A percentile compares a stretch with the other conserved stretches of the same genome.
phyloP scores from a whole-genome alignment of 2,329 filamentous ascomycete genomes.

The Didymellaceae sp. region DNA sequence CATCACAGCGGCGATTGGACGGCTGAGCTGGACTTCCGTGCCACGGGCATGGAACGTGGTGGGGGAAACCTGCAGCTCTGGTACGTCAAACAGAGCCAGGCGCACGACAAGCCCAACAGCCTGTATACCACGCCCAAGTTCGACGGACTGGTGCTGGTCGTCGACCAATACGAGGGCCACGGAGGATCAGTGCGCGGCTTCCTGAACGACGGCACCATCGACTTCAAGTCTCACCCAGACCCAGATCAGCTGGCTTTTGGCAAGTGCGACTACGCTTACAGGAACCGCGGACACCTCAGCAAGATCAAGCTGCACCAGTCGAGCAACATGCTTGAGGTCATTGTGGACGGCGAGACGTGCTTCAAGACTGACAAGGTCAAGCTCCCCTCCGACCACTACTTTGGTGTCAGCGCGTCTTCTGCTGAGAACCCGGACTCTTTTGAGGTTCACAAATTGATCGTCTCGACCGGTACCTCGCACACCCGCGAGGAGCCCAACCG shows the following conservation, averaged over 20 bases:
- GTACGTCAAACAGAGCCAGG: constrained; percentile 75
- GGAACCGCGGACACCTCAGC: constrained; percentile 86
- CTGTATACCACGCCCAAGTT: constrained; percentile 86
- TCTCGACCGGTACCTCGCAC: constrained; percentile 61
- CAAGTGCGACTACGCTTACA: constrained; percentile 88
- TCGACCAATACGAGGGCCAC: constrained; percentile 81
- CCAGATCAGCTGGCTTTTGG: constrained; percentile 90
- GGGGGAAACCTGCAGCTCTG: constrained; percentile 93
- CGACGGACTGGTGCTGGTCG: constrained; percentile 85
- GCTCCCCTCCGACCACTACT: constrained; percentile 80
- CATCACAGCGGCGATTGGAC: constrained; percentile 75
- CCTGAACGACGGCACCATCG: constrained; percentile 85
- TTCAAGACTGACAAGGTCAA: constrained; percentile 80
- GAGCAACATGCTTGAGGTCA: constrained; percentile 72
- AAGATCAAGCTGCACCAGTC: constrained; percentile 77
- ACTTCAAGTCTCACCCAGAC: constrained; percentile 76
- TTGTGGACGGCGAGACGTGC: constrained; percentile 79
- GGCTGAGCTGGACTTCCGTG: constrained; percentile 85
- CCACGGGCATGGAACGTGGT: constrained; percentile 81
- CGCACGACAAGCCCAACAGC: constrained; percentile 72
- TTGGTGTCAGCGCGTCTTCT: constrained; percentile 86
- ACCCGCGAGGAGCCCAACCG: constrained; percentile 44
- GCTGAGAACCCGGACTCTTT: constrained; percentile 94
- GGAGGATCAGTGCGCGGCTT: constrained; percentile 88
- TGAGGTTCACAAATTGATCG: constrained; percentile 85